Base-by-base conservation (phyloP, 1,139 yeast species). In the Geotrichum carabidarum region DNA sequence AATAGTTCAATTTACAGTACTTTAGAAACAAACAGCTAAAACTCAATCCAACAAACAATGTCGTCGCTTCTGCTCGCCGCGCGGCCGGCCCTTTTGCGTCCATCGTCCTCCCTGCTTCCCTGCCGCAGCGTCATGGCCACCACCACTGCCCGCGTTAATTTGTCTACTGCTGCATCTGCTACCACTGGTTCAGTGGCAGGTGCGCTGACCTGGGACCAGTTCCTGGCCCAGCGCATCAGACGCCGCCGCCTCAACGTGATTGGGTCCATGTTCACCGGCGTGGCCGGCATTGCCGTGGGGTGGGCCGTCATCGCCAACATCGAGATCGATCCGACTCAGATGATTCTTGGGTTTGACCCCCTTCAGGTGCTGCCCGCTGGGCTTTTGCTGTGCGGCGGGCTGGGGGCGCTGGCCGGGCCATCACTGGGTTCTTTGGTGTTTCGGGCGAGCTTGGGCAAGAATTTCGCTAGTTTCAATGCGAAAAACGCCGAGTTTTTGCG, bases 371-470 rank as follows among this genome's bases (percentile, higher is more conserved):
- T 67, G 37, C 64, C 70, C 5, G 62, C 63, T 27, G 72, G 68
- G 17, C 84, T 73, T 80, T 83, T 59, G 84, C 84, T 58, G 81
- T 84, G 89, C 27, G 95, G 94, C 27, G 83, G 83, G 48, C 70
- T 84, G 50, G 98, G 98, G 1, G 89, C 83, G 66, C 72, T 90
- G 62, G 73, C 83, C 50, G 99, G 99, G 0, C 98, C 98, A 46
- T 68, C 84, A 30, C 64, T 93, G 48, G 98, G 98, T 9, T 80
- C 83, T 50, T 73, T 80, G 17, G 63, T 87, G 1, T 93, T 91
- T 76, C 78, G 79, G 58, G 57, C 81, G 54, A 66, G 77, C 51
- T 77, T 65, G 37, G 72, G 80, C 75, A 64, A 72, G 76, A 38
- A 69, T 70, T 56, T 74, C 80, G 66, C 63, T 35, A 57, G 64